Conservation (phyloP, 108 stramenopile species). For the Skeletonema potamos region DNA sequence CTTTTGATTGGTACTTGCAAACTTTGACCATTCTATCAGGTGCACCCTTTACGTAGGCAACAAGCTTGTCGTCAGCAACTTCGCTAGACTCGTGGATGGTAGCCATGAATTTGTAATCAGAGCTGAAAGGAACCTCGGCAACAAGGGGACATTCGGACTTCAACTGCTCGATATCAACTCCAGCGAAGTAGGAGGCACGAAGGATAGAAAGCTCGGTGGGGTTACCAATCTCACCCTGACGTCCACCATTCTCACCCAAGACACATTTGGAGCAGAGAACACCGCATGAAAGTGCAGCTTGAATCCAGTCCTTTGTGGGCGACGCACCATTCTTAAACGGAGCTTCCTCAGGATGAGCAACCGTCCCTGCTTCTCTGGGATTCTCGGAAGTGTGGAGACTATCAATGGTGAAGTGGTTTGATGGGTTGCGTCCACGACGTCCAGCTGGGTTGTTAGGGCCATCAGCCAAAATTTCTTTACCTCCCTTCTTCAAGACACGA, state of each 20-base stretch:
- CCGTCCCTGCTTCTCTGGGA: slow-evolving; percentile 3
- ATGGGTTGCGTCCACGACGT: slow-evolving; percentile 42
- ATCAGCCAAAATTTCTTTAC: slow-evolving; percentile 29
- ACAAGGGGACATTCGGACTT: slow-evolving; percentile 63
- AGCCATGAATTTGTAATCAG: slow-evolving; percentile 91
- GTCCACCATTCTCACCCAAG: slow-evolving; percentile 70
- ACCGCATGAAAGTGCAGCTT: slow-evolving; percentile 68
- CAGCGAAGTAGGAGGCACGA: slow-evolving; percentile 76
- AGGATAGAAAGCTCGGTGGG: slow-evolving; percentile 86
- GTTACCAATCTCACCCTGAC: slow-evolving; percentile 86
- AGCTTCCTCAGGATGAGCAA: slow-evolving; percentile 19
- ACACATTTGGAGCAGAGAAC: slow-evolving; percentile 78
- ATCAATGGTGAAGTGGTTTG: slow-evolving; percentile 26
- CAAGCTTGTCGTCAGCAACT: slow-evolving; percentile 46
- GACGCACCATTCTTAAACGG: slow-evolving; percentile 66
- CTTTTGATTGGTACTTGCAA: slow-evolving; percentile 70
- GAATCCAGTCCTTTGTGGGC: slow-evolving; percentile 52
- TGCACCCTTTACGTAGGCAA: slow-evolving; percentile 93
- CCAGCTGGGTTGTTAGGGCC: slow-evolving; percentile 33
- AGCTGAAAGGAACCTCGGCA: slow-evolving; percentile 82
- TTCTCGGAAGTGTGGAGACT: slow-evolving; percentile 23
- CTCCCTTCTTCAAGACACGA: slow-evolving; percentile 32
- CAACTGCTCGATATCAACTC: slow-evolving; percentile 62
- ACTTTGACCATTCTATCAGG: slow-evolving; percentile 87
- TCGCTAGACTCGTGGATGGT: slow-evolving; percentile 67